Evolutionary conservation across 2,329 filamentous ascomycete species (phyloP), one percentile per base, ranked within the genome.

Genomic region (Madurella fahalii): DNA sequence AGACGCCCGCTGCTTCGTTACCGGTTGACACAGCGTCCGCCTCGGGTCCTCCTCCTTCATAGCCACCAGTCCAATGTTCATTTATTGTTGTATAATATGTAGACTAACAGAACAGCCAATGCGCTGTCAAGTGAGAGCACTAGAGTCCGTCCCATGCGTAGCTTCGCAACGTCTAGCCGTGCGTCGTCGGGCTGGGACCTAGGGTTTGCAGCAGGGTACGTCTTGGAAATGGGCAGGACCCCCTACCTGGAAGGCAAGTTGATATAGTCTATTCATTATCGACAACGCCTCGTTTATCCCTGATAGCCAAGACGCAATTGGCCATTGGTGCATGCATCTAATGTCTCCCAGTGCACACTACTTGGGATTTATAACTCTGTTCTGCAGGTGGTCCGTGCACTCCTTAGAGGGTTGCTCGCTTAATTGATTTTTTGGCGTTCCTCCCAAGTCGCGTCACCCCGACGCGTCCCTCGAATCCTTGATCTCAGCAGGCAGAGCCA

Each of bases 1-100:
- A 70, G 53, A 64, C 68, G 20, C 64, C 69, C 4, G 37, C 42
- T 11, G 18, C 46, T 15, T 5, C 52, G 17, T 37, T 53, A 17
- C 13, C 63, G 16, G 54, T 59, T 2, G 59, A 69, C 18, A 69
- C 68, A 9, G 57, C 69, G 3, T 62, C 70, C 37, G 69, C 67
- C 37, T 64, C 70, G 41, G 61, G n/a, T n/a, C n/a, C 67, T 1
- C 67, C 67, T 62, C 72, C 53, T 58, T 68, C 50, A 65, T 74
- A 57, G 67, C 68, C 15, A 25, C 30, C 4, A 40, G 13, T 18
- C 44, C 5, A 11, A 40, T 18, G 15, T 18, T 11, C 13, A 20
- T 9, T 32, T 59, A 43, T 11, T n/a, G 13, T 50, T 57, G 56
- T 58, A 52, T 16, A 50, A 46, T 59, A 61, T 59, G 56, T 60